These are phyloP conservation scores for Pittosporum tobira DNA, from an alignment of 129 eudicot species.

Conservation along the genomic window DNA sequence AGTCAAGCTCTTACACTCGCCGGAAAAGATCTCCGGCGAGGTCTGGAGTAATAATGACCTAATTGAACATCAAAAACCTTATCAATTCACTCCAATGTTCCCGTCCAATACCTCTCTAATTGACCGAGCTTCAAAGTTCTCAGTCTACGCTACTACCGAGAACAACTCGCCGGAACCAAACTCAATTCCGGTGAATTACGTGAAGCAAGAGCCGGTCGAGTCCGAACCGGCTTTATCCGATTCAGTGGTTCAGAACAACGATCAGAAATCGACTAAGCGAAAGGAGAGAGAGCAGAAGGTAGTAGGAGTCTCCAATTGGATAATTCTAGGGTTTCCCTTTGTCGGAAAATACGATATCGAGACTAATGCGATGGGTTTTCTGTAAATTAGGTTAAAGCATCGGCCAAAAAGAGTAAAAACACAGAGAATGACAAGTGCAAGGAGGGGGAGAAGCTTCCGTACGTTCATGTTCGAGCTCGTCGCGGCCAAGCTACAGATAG, in stretches of 20 bases:
- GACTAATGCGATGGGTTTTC: background rate
- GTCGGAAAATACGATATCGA: conserved; percentile 8
- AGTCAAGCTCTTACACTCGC: conserved; percentile 64
- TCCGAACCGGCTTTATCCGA: conserved; percentile 41
- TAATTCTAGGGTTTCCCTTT: conserved; percentile 14
- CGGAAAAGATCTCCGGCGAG: conserved; percentile 15
- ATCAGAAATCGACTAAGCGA: conserved; percentile 55
- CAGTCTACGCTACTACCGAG: conserved; percentile 33
- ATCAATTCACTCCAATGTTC: conserved; percentile 33
- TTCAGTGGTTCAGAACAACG: conserved; percentile 18
- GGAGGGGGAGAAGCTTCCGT: conserved; percentile 76
- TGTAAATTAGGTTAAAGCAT: conserved; percentile 41
- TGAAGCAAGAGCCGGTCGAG: conserved; percentile 65
- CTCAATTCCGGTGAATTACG: conserved; percentile 18
- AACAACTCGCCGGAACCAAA: conserved; percentile 26
- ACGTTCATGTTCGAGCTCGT: conserved; percentile 96
- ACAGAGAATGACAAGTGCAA: conserved; percentile 27
- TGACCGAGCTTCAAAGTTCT: conserved; percentile 41
- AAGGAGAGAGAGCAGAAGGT: conserved; percentile 91
- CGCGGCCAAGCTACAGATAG: conserved; percentile 98
- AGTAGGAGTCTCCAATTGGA: background rate
- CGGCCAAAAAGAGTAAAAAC: conserved; percentile 62
- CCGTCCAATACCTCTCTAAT: conserved; percentile 32
- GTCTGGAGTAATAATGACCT: background rate
- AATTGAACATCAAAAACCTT: background rate